Base-by-base conservation (phyloP, 2,329 filamentous ascomycete species). In the Neonectria coccinea region DNA sequence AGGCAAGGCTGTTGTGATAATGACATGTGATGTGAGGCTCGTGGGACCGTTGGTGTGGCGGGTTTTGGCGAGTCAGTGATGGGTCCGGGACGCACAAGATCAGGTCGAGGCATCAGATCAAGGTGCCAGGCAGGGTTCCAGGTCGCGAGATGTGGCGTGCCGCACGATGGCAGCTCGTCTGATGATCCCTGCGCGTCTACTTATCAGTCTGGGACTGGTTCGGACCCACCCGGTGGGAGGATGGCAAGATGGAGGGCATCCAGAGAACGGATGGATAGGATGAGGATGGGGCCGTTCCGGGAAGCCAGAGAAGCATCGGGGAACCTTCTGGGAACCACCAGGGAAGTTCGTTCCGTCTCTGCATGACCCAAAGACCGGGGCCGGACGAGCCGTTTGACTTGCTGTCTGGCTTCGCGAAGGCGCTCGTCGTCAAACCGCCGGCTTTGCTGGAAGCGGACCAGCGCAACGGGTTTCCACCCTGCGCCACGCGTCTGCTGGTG, bases 111-210 rank as follows among this genome's bases (percentile, higher is more conserved):
- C 63, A 73, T 70, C 64, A 67, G 65, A 70, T 73, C 62, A 70
- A 73, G 60, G 56, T 64, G 59, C 57, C 56, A 66, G 65, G 51
- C 59, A 68, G 67, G 68, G 67, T 65, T 33, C 63, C 52, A 36
- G 68, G 70, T 72, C 69, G 69, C 62, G 66, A 73, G 72, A 71
- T 72, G 68, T 74, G 69, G 72, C 67, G 68, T 70, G 70, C 72
- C 66, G 65, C 64, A 54, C 54, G 56, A 65, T 67, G 62, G 68
- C 68, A 67, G 69, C 72, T 74, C 69, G 70, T 61, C 70, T 74
- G 72, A 73, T 71, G 69, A 74, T 67, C 72, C 72, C 62, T 71
- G 72, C 48, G 39, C 41, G 52, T 51, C 69, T 67, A 72, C 68
- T 66, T 74, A 73, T 71, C 70, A 69, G 65, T 70, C 64, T 68